Percentiles rank a stretch among this genome's conserved stretches.
These are phyloP conservation scores for Gremmenia infestans DNA, from an alignment of 2,329 filamentous ascomycete species.

Conservation along the genomic window DNA sequence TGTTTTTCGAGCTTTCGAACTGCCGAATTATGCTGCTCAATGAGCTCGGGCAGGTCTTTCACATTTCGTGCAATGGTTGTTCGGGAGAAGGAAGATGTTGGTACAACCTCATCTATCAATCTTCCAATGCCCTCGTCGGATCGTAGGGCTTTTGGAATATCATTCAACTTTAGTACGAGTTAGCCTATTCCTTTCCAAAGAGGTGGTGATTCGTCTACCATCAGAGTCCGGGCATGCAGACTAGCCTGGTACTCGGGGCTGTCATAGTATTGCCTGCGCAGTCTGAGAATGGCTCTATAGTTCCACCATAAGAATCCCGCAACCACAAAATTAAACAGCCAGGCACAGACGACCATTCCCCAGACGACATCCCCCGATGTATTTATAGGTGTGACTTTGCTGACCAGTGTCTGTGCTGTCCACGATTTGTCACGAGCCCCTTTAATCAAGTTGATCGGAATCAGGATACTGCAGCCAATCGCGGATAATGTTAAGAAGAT, in stretches of 20 bases:
- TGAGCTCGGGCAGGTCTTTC: slow-evolving; percentile 79
- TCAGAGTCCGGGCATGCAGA: slow-evolving; percentile 68
- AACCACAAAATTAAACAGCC: slow-evolving; percentile 68
- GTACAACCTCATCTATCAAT: slow-evolving; percentile 75
- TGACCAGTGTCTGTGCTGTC: slow-evolving; percentile 30
- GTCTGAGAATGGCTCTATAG: slow-evolving; percentile 65
- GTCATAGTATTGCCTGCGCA: slow-evolving; percentile 78
- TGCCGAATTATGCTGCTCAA: slow-evolving; percentile 74
- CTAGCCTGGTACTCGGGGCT: slow-evolving; percentile 84
- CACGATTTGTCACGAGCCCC: slow-evolving; percentile 39
- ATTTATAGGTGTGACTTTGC: slow-evolving; percentile 54
- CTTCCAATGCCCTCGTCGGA: slow-evolving; percentile 84
- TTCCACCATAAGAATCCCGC: slow-evolving; percentile 86
- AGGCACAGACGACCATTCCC: slow-evolving; percentile 55
- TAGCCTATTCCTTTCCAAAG: background rate
- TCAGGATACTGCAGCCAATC: slow-evolving; percentile 69
- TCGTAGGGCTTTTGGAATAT: slow-evolving; percentile 71
- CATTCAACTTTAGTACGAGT: slow-evolving; percentile 57
- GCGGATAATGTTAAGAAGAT: slow-evolving; percentile 73
- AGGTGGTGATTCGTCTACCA: slow-evolving; percentile 41
- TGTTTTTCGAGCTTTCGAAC: slow-evolving; percentile 80
- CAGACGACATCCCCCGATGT: slow-evolving; percentile 50
- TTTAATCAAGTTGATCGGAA: slow-evolving; percentile 69
- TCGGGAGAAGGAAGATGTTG: slow-evolving; percentile 71
- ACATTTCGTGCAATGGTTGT: slow-evolving; percentile 87